Conservation (phyloP, 169 alveolate species). For the Prorocentrum cordatum region DNA sequence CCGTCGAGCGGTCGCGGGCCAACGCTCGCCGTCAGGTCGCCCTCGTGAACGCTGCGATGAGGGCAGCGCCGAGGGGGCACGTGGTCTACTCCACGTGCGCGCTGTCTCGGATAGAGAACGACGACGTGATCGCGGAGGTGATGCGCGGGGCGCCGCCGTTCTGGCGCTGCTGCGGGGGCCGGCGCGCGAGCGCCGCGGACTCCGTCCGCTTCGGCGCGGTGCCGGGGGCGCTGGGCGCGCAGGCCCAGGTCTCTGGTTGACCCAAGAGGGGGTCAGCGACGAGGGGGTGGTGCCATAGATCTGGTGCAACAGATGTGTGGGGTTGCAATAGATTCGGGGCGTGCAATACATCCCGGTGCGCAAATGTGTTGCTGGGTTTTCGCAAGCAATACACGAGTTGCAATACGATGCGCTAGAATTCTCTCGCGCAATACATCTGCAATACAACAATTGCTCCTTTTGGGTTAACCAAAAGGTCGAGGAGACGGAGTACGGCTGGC, state of each 20-base stretch:
- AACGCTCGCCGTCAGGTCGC: conserved; percentile 40
- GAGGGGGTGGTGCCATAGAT: too few species aligned
- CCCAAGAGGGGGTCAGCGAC: too few species aligned
- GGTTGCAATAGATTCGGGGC: too few species aligned
- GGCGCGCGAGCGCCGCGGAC: not conserved
- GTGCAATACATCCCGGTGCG: too few species aligned
- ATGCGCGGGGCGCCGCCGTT: not conserved
- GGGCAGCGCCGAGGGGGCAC: not conserved
- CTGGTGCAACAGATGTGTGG: too few species aligned
- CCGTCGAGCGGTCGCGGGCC: not conserved
- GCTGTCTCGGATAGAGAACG: conserved; percentile 2
- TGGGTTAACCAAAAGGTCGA: too few species aligned
- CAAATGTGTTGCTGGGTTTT: too few species aligned
- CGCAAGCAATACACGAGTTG: too few species aligned
- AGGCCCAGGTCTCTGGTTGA: too few species aligned
- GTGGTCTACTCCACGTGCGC: conserved; percentile 43
- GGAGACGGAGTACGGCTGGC: conserved; percentile 14
- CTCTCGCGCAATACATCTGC: too few species aligned
- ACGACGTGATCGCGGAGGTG: not conserved
- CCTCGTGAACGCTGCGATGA: not conserved
- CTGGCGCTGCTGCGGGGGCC: not conserved
- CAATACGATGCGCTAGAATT: too few species aligned
- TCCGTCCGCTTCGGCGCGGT: not conserved
- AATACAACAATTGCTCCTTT: too few species aligned
- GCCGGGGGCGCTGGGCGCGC: not conserved